phyloP scores from a whole-genome alignment of 108 stramenopile species.

The Cylindrotheca closterium region DNA sequence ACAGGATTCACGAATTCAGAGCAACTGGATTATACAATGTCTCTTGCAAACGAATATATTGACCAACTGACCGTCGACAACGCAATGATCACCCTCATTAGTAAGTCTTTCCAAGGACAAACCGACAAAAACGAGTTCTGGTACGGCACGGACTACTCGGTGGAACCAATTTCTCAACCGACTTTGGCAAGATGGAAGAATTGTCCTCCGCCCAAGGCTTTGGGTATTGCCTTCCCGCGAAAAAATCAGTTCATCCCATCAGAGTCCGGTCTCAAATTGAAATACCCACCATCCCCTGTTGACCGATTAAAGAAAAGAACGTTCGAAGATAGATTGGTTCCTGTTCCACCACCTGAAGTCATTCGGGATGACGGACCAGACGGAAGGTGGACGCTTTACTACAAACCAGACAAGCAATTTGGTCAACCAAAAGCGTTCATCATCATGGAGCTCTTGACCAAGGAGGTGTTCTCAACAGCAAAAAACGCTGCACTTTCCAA shows the following conservation, averaged over 20 bases:
- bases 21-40: slow-evolving; percentile 50
- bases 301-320: slow-evolving; percentile 26
- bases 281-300: slow-evolving; percentile 34
- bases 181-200: slow-evolving; percentile 62
- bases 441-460: slow-evolving; percentile 71
- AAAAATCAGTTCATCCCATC: slow-evolving; percentile 76
- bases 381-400: slow-evolving; percentile 81
- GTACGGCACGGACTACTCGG: slow-evolving; percentile 82
- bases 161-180: slow-evolving; percentile 43
- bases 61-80: slow-evolving; percentile 65
- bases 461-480: slow-evolving; percentile 57
- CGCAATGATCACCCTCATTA: slow-evolving; percentile 67
- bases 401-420: slow-evolving; percentile 76
- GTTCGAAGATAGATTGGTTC: slow-evolving; percentile 72
- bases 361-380: slow-evolving; percentile 80
- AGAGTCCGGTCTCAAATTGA: slow-evolving; percentile 66
- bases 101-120: slow-evolving; percentile 67
- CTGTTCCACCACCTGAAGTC: slow-evolving; percentile 61
- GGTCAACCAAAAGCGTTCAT: slow-evolving; percentile 82
- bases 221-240: slow-evolving; percentile 56
- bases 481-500: slow-evolving; percentile 59
- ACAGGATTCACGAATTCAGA: slow-evolving; percentile 49
- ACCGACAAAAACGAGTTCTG: slow-evolving; percentile 69
- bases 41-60: slow-evolving; percentile 40
- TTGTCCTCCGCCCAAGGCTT: slow-evolving; percentile 12